Evolutionary conservation across 306 rosid species (phyloP), one percentile per base, ranked within the genome.

Genomic region (Gillenia trifoliata): DNA sequence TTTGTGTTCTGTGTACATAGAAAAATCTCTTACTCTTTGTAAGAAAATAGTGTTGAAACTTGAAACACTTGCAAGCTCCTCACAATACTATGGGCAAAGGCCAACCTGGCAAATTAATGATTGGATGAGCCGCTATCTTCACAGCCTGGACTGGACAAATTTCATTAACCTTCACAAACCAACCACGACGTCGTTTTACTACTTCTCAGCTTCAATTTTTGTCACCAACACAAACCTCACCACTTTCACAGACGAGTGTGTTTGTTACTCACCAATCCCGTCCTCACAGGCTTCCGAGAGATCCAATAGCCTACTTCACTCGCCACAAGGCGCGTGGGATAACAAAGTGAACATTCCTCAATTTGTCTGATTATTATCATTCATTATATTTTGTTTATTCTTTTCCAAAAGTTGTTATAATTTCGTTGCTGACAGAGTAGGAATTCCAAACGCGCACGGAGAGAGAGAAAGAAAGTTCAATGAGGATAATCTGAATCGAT

Each of bases 281-380:
- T 33, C 8, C 12, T 29, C 80, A 31, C 57, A 12, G 11, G 13
- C 34, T 9, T 23, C 59, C 5, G 17, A 11, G 3, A 33, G 22
- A 31, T 36, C 64, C 34, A 11, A 49, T 12, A 10, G 0, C 0
- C 0, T 1, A 6, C 1, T 0, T n/a, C 68, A 41, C 71, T 9
- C 36, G 28, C 1, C 11, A 10, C 1, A 1, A 50, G 26, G 82
- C 82, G 77, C 75, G 79, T 68, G 77, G 52, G 12, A 4, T 1
- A 34, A 47, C 13, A 43, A 67, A 31, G 25, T 9, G 40, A n/a
- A 76, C 66, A 50, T 78, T 78, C 77, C 36, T 72, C 62, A 73
- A 8, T 65, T 29, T 77, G 73, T 74, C 75, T 23, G 23, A 29
- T 30, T 62, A 25, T 23, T 15, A 5, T 66, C 34, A 28, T 20